Conservation (phyloP, 176 grass and related monocot genomes). For the Elymus sibiricus region DNA sequence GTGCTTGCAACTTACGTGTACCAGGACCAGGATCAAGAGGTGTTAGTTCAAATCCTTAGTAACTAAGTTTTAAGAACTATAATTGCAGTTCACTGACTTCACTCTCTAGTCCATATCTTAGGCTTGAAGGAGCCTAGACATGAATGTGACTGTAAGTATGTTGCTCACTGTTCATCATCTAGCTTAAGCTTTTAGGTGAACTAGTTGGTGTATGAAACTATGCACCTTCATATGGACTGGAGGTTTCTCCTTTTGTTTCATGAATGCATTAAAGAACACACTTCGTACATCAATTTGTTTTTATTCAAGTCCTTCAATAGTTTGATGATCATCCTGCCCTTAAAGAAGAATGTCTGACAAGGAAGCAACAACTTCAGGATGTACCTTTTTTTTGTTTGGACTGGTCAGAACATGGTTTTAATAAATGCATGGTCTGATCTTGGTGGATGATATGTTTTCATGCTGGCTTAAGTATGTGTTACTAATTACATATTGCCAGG, state of each 20-base stretch:
- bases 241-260: neutral
- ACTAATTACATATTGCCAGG: neutral
- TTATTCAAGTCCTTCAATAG: neutral
- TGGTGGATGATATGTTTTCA: neutral
- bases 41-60: neutral
- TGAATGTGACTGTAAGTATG: neutral
- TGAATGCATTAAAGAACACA: neutral
- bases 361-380: neutral
- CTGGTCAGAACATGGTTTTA: slow-evolving; percentile 6
- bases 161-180: neutral
- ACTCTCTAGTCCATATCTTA: neutral
- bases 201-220: neutral
- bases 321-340: neutral
- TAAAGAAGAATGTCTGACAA: neutral
- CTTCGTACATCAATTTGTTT: neutral
- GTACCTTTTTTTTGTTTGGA: neutral
- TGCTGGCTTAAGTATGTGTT: neutral
- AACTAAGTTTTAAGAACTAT: neutral
- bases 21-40: neutral
- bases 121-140: neutral
- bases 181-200: neutral
- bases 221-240: neutral
- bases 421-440: neutral
- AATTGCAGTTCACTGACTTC: neutral
- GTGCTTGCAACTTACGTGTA: neutral